Evolutionary conservation across 495 filamentous ascomycete species (phyloP).

Genomic region (Lichenothelia convexa): DNA sequence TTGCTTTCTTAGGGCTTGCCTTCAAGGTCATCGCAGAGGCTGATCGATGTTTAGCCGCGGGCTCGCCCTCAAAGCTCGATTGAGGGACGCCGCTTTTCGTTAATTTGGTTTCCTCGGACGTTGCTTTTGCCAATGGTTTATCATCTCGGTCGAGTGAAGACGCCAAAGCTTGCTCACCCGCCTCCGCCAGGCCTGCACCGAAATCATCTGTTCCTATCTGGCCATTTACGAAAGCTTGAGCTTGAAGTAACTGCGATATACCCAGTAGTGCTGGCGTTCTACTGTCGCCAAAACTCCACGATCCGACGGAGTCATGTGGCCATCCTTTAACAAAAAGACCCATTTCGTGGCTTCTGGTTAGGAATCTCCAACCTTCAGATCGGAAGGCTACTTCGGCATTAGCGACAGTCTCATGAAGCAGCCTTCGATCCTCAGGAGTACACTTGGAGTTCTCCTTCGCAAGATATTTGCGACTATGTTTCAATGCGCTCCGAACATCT

Average conservation of each 20-base stretch:
- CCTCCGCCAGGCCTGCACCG: conserved; percentile 29
- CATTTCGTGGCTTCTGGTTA: conserved; percentile 54
- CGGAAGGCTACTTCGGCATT: conserved; percentile 39
- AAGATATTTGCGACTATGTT: conserved; percentile 47
- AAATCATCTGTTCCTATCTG: conserved; percentile 31
- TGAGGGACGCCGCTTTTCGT: conserved; percentile 18
- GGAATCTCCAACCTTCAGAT: conserved; percentile 44
- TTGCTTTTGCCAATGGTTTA: conserved; percentile 4
- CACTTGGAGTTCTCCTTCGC: conserved; percentile 32
- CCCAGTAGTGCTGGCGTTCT: conserved; percentile 24
- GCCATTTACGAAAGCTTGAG: conserved; percentile 40
- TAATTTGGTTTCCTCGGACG: conserved; percentile 9
- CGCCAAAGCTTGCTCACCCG: conserved; percentile 22
- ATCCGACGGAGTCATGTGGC: conserved; percentile 30
- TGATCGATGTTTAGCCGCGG: conserved; percentile 3
- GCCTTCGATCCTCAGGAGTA: conserved; percentile 34
- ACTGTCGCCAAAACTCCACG: conserved; percentile 43
- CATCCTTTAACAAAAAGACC: conserved; percentile 50
- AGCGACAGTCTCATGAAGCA: conserved; percentile 41
- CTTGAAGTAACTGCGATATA: conserved; percentile 35
- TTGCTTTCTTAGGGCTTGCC: conserved; percentile 3
- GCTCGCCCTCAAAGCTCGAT: conserved; percentile 14
- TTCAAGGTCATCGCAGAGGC: conserved; percentile 1
- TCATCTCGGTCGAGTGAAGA: too few relatives aligned
- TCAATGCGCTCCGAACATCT: conserved; percentile 42